phyloP scores from a whole-genome alignment of 106 monocot genomes.

The Apostasia ramifera region DNA sequence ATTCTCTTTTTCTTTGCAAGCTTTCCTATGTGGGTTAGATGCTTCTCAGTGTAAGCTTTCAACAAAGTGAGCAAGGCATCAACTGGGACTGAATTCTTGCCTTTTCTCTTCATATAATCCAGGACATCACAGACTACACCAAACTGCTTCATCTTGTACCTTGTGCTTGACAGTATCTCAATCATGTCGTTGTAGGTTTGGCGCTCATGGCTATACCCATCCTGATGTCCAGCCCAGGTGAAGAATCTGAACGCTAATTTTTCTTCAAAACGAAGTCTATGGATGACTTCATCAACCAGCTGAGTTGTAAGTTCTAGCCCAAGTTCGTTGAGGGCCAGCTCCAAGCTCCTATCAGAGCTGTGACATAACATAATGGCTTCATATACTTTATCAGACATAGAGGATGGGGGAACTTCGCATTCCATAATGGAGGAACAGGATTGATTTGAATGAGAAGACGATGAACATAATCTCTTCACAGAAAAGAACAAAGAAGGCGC shows the following conservation, averaged over 20 bases:
- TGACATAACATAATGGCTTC: constrained; percentile 36
- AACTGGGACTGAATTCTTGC: constrained; percentile 37
- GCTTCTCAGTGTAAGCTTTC: constrained; percentile 52
- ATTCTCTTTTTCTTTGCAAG: constrained; percentile 73
- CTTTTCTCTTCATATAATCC: constrained; percentile 73
- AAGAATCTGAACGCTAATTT: constrained; percentile 89
- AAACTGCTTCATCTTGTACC: constrained; percentile 68
- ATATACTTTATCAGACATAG: constrained; percentile 37
- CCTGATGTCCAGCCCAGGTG: constrained; percentile 71
- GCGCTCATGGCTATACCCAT: constrained; percentile 46
- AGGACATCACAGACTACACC: constrained; percentile 75
- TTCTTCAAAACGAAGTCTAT: constrained; percentile 68
- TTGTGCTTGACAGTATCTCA: constrained; percentile 78
- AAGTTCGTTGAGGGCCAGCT: constrained; percentile 45
- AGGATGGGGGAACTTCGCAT: neutral
- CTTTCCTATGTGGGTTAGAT: constrained; percentile 68
- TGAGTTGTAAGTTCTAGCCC: constrained; percentile 32
- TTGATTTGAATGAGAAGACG: neutral
- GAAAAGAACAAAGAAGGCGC: neutral
- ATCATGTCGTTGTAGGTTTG: constrained; percentile 73
- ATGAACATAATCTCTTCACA: neutral
- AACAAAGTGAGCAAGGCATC: constrained; percentile 41
- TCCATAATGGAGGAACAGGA: neutral
- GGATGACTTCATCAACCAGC: constrained; percentile 53
- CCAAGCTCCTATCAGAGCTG: constrained; percentile 29